Base-by-base conservation (phyloP, 2,329 filamentous ascomycete genomes). In the Orbilia ellipsospora region DNA sequence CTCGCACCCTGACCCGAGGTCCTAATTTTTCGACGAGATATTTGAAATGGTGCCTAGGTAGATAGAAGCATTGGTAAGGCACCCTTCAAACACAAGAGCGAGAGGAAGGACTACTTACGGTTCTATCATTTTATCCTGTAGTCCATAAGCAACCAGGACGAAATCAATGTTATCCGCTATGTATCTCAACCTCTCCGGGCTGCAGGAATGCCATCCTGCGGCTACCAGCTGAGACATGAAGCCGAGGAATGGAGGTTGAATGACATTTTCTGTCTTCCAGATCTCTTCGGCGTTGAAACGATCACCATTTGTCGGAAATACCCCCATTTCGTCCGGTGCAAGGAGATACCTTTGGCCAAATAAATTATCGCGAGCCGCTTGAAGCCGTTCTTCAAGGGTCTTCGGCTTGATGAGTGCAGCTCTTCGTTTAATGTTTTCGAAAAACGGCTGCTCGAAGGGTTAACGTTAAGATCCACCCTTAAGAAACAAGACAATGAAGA, bases 261-360 rank as follows among this genome's bases (percentile, higher is more conserved):
- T 83, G 0, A 85, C 83, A 70, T 91, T 86, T 15, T 85, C 83
- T 16, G 90, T 86, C 84, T 96, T 96, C 80, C 84, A 85, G 77
- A 96, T 82, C 82, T 96, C 92, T 78, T 90, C 88, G 0, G 93
- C 93, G 26, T 91, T 90, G 80, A 93, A 94, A 4, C 93, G 90
- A 83, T 95, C 91, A 72, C 89, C 93, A 80, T 94, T 95, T 62
- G 86, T 92, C 3, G 86, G 86, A 81, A 95, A 96, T 7, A 89
- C 80, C 16, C 81, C 80, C n/a, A 83, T 84, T 55, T 84, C 85
- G 82, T 94, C 92, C 0, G 89, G 88, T 4, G 82, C 80, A 23
- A 82, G 79, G 6, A 95, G 87, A 86, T 89, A 96, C 13, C 83
- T 82, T 1, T 85, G 80, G 0, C 87, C 85, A 81, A 94, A 96